Evolutionary conservation across 768 basidiomycete species (phyloP), one percentile per base, ranked within the genome.

Genomic region (Kwoniella sp.): DNA sequence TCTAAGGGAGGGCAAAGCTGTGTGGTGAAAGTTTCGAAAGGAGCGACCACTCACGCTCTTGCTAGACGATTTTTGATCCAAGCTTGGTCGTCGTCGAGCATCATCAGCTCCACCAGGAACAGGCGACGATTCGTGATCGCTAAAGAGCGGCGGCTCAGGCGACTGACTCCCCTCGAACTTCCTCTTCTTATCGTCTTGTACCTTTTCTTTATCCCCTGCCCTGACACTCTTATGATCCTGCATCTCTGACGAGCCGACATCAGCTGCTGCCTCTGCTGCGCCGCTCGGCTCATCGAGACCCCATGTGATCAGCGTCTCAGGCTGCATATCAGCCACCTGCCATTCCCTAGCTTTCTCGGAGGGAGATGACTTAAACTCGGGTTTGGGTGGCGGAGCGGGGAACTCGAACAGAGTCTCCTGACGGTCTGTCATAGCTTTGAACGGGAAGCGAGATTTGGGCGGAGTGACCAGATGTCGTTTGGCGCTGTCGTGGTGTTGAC

Each of bases 231-330:
- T 17, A 11, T 45, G 11, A 45, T 9, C 11, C 15, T 45, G 41
- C 8, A 45, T 45, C 41, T 45, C 8, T 11, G 41, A 17, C 17
- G 41, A 45, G 13, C 7, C 13, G 34, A 37, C 34, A 13, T 37
- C 34, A 13, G 34, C 7, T 13, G 9, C 41, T 17, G 41, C 41
- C 9, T 45, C 15, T 11, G 20, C n/a, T n/a, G n/a, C n/a, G n/a
- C n/a, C 3, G 41, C 41, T 45, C 41, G 41, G 41, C 20, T 45
- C 41, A 17, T 55, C 68, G 22, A 65, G 50, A 68, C 70, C 69
- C 74, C 74, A 76, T 13, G 70, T 68, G 52, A 76, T 53, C 23
- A 76, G 58, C 3, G 74, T 76, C 52, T 76, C 74, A 25, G 73
- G 61, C 25, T 70, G 63, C 69, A 75, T 71, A 22, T 69, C 66